Evolutionary conservation across 331 rosid genomes (phyloP).

Genomic region (Acacia pycnantha): DNA sequence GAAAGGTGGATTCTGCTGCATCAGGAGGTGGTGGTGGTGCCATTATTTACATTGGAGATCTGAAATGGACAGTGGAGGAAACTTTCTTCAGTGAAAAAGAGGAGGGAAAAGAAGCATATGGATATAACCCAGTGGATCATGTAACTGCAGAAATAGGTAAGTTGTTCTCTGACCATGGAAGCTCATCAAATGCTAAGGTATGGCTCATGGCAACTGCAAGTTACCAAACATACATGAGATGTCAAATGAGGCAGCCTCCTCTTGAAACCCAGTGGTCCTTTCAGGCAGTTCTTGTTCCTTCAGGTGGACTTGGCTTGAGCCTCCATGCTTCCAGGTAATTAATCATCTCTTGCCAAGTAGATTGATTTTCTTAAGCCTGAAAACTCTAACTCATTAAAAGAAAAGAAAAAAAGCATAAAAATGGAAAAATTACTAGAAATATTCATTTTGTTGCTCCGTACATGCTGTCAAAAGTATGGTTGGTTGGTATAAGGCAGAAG

Average conservation of each 20-base stretch:
- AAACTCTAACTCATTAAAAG: not conserved
- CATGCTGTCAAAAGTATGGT: conserved; percentile 49
- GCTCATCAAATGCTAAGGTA: conserved; percentile 41
- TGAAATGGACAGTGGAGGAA: conserved; percentile 63
- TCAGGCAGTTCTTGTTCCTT: conserved; percentile 85
- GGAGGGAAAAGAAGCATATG: conserved; percentile 24
- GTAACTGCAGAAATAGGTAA: conserved; percentile 63
- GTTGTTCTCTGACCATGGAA: conserved; percentile 39
- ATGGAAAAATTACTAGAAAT: not conserved
- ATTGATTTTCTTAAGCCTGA: not conserved
- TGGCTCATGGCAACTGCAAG: conserved; percentile 82
- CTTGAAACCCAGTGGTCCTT: conserved; percentile 89
- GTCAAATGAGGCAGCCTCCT: conserved; percentile 83
- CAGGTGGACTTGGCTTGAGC: conserved; percentile 77
- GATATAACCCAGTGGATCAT: conserved; percentile 52
- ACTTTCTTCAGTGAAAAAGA: conserved; percentile 23
- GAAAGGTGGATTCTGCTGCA: conserved; percentile 46
- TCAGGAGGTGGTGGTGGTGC: conserved; percentile 39
- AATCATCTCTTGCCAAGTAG: conserved; percentile 14
- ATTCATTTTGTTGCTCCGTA: conserved; percentile 30
- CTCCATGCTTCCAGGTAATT: conserved; percentile 83
- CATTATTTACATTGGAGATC: conserved; percentile 66
- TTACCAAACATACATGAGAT: conserved; percentile 78
- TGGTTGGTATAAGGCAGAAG: conserved; percentile 49
- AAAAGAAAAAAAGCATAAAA: not conserved